Base-by-base conservation (phyloP, 768 basidiomycete genomes). In the Amanita polypyramis region DNA sequence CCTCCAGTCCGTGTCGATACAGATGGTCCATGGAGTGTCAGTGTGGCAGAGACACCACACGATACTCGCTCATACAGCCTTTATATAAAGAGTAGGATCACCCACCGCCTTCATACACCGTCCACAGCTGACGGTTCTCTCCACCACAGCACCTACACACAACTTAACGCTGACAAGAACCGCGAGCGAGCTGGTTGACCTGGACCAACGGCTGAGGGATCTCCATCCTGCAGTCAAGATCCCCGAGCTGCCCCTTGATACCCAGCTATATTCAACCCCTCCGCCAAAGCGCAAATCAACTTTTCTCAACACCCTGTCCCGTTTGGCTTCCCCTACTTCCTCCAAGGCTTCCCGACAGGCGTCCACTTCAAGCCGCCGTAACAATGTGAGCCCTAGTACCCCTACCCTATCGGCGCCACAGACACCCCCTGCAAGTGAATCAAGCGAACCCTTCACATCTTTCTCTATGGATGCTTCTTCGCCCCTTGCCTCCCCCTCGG, bases 111-210 rank as follows among this genome's bases (percentile, higher is more conserved):
- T 29, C 43, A 23, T 44, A 6, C 36, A 25, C 40, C 33, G n/a
- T n/a, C n/a, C 38, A 5, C 46, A 20, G 29, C 36, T 45, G 35
- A 20, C 38, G 43, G 17, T 45, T 39, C 38, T 36, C 45, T 17
- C n/a, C n/a, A 25, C 23, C 29, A 29, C 67, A 89, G 91, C 91
- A 17, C 84, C 90, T 23, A 93, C 86, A 19, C 87, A 92, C 66
- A 88, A 90, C 69, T 73, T 92, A 43, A 94, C 91, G 34, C 79
- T 94, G 39, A 85, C 82, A 6, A 80, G 91, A 51, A 80, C 81
- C 49, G 76, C 78, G 40, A 70, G 73, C 54, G 90, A 93, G 63
- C 70, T 93, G 37, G 69, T 84, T 34, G 87, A 93, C 54, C 74
- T 92, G n/a, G 80, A 92, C 62, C 72, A 73, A 43, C 90, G 88